phyloP scores from a whole-genome alignment of 1,284 basidiomycete species.

The Moesziomyces sp. region DNA sequence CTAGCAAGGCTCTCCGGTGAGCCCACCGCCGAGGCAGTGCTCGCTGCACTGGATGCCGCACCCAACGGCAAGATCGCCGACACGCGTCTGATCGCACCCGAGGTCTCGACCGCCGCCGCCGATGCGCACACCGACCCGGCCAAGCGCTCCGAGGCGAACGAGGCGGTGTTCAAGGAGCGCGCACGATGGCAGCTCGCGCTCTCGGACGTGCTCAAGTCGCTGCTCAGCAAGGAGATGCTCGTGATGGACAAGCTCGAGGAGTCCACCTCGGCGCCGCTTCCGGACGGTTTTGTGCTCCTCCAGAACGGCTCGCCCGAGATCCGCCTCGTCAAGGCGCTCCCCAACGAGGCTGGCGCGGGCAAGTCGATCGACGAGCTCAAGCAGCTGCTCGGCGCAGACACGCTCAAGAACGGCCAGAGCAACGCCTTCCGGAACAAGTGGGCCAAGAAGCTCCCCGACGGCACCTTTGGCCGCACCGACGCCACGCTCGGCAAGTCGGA shows the following conservation, averaged over 20 bases:
- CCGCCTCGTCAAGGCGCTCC: conserved; percentile 60
- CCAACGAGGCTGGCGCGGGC: conserved; percentile 51
- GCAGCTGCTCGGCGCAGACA: conserved; percentile 61
- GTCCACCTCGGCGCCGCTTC: conserved; percentile 43
- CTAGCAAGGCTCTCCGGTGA: conserved; percentile 32
- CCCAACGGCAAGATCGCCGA: conserved; percentile 55
- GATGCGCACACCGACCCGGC: conserved; percentile 46
- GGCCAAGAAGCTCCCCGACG: conserved; percentile 90
- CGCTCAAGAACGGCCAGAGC: conserved; percentile 77
- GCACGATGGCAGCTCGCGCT: conserved; percentile 65
- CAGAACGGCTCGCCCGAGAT: conserved; percentile 63
- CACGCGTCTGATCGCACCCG: conserved; percentile 50
- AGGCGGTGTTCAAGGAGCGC: conserved; percentile 56
- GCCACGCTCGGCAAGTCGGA: conserved; percentile 38
- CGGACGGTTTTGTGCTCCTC: conserved; percentile 43
- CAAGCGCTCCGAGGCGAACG: conserved; percentile 52
- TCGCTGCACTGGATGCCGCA: conserved; percentile 49
- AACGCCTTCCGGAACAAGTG: conserved; percentile 97
- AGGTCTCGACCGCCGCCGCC: conserved; percentile 23
- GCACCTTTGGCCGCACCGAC: conserved; percentile 81
- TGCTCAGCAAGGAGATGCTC: conserved; percentile 62
- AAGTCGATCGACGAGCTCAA: conserved; percentile 57
- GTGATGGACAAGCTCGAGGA: conserved; percentile 54
- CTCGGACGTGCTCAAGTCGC: conserved; percentile 60
- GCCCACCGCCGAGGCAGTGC: conserved; percentile 56